phyloP scores from a whole-genome alignment of 179 eudicot genomes.

The Patellifolia procumbens region DNA sequence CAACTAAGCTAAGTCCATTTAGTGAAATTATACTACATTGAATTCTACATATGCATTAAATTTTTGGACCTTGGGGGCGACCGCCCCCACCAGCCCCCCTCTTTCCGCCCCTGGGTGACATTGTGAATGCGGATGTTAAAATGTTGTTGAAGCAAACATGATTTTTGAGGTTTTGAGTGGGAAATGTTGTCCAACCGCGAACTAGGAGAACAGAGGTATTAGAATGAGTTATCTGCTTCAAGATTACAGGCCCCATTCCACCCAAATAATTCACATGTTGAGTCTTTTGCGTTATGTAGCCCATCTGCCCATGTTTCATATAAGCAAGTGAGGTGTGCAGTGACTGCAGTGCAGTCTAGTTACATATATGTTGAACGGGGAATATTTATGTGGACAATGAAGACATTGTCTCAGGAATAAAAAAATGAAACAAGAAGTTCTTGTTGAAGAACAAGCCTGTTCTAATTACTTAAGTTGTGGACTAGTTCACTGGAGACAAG shows the following conservation, averaged over 20 bases:
- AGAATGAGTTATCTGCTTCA: background rate
- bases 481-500: background rate
- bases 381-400: background rate
- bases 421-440: background rate
- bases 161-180: background rate
- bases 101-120: too few relatives aligned
- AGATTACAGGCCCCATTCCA: background rate
- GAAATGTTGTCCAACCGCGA: background rate
- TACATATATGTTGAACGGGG: constrained; percentile 8
- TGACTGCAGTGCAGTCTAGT: too few relatives aligned
- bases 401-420: background rate
- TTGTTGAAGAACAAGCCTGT: background rate
- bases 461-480: background rate
- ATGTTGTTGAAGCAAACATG: background rate
- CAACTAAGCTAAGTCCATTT: too few relatives aligned
- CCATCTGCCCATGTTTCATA: too few relatives aligned
- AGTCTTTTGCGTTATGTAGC: background rate
- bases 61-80: too few relatives aligned
- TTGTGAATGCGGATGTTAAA: background rate
- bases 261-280: background rate
- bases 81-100: too few relatives aligned
- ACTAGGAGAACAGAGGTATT: background rate
- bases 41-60: too few relatives aligned
- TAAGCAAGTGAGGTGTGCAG: too few relatives aligned
- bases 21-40: too few relatives aligned